phyloP scores from a whole-genome alignment of 495 filamentous ascomycete genomes.

The Neurospora intermedia region DNA sequence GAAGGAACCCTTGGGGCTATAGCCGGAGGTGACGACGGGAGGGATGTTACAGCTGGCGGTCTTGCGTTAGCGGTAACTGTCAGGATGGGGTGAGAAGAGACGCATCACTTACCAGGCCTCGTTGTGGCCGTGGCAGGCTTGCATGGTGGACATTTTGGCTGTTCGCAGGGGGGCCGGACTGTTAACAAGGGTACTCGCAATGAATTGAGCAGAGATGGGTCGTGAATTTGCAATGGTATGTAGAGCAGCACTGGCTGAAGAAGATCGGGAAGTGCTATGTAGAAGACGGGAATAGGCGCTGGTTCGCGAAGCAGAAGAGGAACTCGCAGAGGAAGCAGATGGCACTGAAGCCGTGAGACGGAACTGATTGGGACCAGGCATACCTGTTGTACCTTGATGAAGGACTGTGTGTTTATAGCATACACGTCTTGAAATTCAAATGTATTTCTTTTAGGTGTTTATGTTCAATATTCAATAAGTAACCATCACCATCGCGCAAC shows the following conservation, averaged over 20 bases:
- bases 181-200: background rate
- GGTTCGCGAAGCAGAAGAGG: background rate
- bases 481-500: background rate
- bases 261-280: slow-evolving; percentile 1
- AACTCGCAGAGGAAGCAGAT: background rate
- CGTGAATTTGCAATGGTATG: background rate
- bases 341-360: slow-evolving; percentile 6
- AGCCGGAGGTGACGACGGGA: slow-evolving; percentile 50
- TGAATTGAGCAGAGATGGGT: background rate
- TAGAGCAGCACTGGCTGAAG: background rate
- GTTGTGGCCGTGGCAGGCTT: slow-evolving; percentile 40
- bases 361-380: slow-evolving; percentile 11
- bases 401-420: background rate
- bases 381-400: slow-evolving; percentile 2
- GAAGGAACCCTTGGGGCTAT: slow-evolving; percentile 55
- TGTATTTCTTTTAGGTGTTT: background rate
- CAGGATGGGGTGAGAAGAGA: background rate
- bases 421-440: background rate
- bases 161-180: background rate
- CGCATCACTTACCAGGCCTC: slow-evolving; percentile 34
- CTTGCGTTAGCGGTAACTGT: slow-evolving; percentile 21
- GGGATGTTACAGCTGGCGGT: slow-evolving; percentile 49
- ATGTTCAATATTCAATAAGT: background rate
- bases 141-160: slow-evolving; percentile 42
- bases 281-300: slow-evolving; percentile 3